Evolutionary conservation across 306 rosid genomes (phyloP), one percentile per base, ranked within the genome.

Genomic region (Rubus idaeus): DNA sequence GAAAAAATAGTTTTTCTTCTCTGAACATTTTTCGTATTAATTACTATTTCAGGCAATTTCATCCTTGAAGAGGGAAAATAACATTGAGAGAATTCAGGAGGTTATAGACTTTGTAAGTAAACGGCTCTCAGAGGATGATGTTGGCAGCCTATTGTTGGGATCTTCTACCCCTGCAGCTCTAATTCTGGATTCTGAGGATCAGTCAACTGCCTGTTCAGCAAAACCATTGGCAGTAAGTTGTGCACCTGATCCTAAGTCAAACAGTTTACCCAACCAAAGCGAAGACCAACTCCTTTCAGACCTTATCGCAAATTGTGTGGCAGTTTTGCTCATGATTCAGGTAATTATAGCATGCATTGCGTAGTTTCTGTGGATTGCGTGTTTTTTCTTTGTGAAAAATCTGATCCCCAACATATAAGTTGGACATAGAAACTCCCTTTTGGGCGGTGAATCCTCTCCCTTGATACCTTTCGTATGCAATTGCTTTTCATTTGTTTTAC

Each of bases 311-410:
- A 90, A 85, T 75, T 92, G 97, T 87, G 88, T 92, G 40, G 94
- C 97, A 23, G 90, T 95, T 57, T 81, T 90, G 81, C 83, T 92
- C 83, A 87, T 89, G 96, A 90, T 92, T 87, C 97, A 92, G 98
- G 98, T 92, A 86, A 71, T 44, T 55, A 56, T 45, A 37, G 17
- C 10, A 6, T 18, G 23, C 13, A 3, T 68, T 50, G 63, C 44
- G 3, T 72, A 57, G 12, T 55, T 76, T 58, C 45, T 26, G 30
- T 74, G 35, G 14, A n/a, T 45, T 56, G 65, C 66, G 16, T 73
- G 13, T 55, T 41, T 53, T 53, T 39, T 10, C 39, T 39, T 53
- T 20, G 17, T 20, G 23, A 51, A 50, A 16, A 26, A 50, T 70
- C 74, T 50, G 30, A 50, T 42, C 9, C 14, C 35, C 42, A 44